Evolutionary conservation across 495 filamentous ascomycete species (phyloP).

Genomic region (Monascus purpureus): DNA sequence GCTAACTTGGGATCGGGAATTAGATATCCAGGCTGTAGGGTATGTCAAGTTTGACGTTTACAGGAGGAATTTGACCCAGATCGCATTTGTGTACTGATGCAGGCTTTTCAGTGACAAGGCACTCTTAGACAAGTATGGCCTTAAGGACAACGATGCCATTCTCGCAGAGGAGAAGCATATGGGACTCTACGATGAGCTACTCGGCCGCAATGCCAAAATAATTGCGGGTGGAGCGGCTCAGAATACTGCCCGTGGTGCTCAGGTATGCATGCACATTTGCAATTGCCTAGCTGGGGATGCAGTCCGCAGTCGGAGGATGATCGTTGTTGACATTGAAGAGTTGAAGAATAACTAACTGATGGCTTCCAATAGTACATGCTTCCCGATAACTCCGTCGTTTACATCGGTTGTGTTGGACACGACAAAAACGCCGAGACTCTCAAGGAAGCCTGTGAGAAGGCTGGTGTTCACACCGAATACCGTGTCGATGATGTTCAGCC

Average conservation of each 20-base stretch:
- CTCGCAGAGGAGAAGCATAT: slow-evolving; percentile 86
- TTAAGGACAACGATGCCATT: slow-evolving; percentile 95
- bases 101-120: slow-evolving; percentile 37
- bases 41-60: slow-evolving; percentile 22
- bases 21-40: slow-evolving; percentile 88
- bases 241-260: slow-evolving; percentile 93
- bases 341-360: no score
- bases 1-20: neutral
- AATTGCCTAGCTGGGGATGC: neutral
- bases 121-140: slow-evolving; percentile 77
- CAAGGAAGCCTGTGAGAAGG: slow-evolving; percentile 61
- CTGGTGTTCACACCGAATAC: slow-evolving; percentile 85
- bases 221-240: slow-evolving; percentile 95
- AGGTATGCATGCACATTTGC: slow-evolving; percentile 37
- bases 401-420: slow-evolving; percentile 81
- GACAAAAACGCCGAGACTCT: slow-evolving; percentile 87
- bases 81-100: slow-evolving; percentile 1
- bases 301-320: no score
- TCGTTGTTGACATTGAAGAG: no score
- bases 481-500: slow-evolving; percentile 65
- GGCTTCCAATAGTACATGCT: slow-evolving; percentile 72
- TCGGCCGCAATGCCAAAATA: slow-evolving; percentile 76
- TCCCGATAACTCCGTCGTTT: slow-evolving; percentile 70
- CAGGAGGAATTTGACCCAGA: neutral
- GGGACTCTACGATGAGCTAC: slow-evolving; percentile 80